Conservation (phyloP, 1,284 basidiomycete genomes). For the Ustilago sp. region DNA sequence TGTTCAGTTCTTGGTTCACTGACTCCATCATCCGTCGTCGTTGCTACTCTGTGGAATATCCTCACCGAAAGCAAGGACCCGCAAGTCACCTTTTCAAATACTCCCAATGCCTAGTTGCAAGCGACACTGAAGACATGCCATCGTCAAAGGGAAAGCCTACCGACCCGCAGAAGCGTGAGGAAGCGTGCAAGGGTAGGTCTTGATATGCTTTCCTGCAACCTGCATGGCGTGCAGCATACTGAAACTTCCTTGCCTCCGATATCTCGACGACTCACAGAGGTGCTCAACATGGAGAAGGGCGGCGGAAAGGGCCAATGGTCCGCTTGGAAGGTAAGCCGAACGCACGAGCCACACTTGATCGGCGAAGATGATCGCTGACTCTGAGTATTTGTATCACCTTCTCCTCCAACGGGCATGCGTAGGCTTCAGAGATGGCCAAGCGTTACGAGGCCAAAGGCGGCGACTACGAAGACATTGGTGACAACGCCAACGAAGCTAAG, state of each 20-base stretch:
- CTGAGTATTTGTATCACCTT: not conserved
- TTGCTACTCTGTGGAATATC: not conserved
- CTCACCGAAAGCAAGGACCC: not conserved
- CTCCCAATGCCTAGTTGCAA: not conserved
- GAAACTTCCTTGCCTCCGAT: not conserved
- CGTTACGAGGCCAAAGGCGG: slow-evolving; percentile 71
- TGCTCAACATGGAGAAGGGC: slow-evolving; percentile 69
- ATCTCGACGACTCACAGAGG: slow-evolving; percentile 25
- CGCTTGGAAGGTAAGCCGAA: slow-evolving; percentile 67
- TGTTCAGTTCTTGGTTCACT: not conserved
- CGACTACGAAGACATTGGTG: slow-evolving; percentile 70
- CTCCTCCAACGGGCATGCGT: too few species aligned
- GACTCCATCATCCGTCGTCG: not conserved
- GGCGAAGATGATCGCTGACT: not conserved
- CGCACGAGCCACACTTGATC: too few species aligned
- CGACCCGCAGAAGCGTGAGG: slow-evolving; percentile 70
- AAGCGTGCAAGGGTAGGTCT: slow-evolving; percentile 67
- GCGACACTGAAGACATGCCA: slow-evolving; percentile 57
- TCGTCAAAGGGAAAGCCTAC: slow-evolving; percentile 72
- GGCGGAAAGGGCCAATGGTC: slow-evolving; percentile 71
- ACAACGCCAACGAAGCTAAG: slow-evolving; percentile 71
- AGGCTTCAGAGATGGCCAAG: slow-evolving; percentile 69
- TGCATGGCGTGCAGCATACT: not conserved
- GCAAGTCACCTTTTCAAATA: not conserved
- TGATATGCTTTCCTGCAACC: not conserved